Evolutionary conservation across 2,329 filamentous ascomycete genomes (phyloP).

Genomic region (Ophiognomonia clavigignenti-juglandacearum): DNA sequence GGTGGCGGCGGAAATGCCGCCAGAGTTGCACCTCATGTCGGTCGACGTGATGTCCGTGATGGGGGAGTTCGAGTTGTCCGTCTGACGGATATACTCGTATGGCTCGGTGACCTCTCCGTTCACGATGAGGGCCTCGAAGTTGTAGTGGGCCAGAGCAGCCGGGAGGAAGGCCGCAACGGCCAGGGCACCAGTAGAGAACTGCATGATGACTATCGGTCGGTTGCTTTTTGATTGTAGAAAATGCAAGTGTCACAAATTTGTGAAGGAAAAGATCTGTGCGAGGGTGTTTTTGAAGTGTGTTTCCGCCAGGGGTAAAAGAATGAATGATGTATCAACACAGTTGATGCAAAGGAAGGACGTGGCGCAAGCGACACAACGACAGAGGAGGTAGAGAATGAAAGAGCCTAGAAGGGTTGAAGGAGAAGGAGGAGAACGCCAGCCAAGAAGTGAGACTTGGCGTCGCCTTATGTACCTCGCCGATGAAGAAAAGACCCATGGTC

Average conservation of each 20-base stretch:
- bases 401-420: slow-evolving; percentile 7
- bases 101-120: slow-evolving; percentile 18
- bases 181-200: slow-evolving; percentile 1
- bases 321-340: slow-evolving; percentile 14
- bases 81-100: slow-evolving; percentile 21
- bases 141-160: slow-evolving; percentile 16
- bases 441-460: slow-evolving; percentile 1
- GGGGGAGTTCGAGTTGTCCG: slow-evolving; percentile 30
- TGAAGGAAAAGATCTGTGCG: not conserved
- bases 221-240: not conserved
- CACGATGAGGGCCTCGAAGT: slow-evolving; percentile 19
- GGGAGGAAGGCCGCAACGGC: slow-evolving; percentile 10
- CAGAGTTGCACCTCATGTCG: slow-evolving; percentile 35
- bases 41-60: slow-evolving; percentile 32
- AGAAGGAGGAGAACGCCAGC: not conserved
- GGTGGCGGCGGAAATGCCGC: slow-evolving; percentile 23
- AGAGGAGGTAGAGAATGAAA: slow-evolving; percentile 5
- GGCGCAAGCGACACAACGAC: slow-evolving; percentile 12
- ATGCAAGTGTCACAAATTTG: not conserved
- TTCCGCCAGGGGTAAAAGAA: slow-evolving; percentile 14
- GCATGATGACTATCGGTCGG: slow-evolving; percentile 9
- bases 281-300: not conserved
- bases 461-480: slow-evolving; percentile 1
- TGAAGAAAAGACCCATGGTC: no score
- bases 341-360: slow-evolving; percentile 10